Conservation (phyloP, 2,329 filamentous ascomycete genomes). For the Colletotrichum sp. region DNA sequence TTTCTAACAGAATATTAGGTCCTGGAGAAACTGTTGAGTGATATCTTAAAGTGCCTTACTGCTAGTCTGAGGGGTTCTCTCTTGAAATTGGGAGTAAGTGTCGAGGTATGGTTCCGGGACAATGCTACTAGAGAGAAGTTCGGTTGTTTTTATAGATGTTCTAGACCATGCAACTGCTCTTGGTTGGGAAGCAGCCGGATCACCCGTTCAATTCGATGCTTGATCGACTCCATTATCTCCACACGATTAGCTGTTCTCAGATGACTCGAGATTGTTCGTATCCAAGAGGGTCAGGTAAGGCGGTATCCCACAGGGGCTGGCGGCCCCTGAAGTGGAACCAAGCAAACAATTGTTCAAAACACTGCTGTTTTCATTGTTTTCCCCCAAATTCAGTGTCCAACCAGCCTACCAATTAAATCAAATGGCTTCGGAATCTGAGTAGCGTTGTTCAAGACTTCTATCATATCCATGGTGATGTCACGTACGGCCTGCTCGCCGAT, state of each 20-base stretch:
- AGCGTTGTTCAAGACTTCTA: neutral
- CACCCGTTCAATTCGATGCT: neutral
- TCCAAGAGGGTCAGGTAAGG: neutral
- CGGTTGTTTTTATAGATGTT: neutral
- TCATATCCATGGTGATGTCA: neutral
- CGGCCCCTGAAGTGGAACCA: neutral
- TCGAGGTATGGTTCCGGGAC: neutral
- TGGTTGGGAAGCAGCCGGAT: neutral
- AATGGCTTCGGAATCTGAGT: neutral
- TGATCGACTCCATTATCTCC: neutral
- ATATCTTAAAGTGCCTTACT: neutral
- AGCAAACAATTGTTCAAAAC: neutral
- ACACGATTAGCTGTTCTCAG: neutral
- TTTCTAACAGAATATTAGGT: neutral
- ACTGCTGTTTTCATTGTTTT: accelerated
- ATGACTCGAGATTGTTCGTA: neutral
- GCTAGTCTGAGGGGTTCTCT: neutral
- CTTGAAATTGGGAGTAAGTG: accelerated
- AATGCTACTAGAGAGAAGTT: neutral
- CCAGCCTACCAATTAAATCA: neutral
- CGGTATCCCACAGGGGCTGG: neutral
- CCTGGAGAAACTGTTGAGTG: accelerated
- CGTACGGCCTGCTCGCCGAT: neutral
- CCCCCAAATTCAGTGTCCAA: neutral
- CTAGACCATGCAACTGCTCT: neutral